Conservation (phyloP, 176 grass and related monocot genomes). For the Eremochloa ophiuroides region DNA sequence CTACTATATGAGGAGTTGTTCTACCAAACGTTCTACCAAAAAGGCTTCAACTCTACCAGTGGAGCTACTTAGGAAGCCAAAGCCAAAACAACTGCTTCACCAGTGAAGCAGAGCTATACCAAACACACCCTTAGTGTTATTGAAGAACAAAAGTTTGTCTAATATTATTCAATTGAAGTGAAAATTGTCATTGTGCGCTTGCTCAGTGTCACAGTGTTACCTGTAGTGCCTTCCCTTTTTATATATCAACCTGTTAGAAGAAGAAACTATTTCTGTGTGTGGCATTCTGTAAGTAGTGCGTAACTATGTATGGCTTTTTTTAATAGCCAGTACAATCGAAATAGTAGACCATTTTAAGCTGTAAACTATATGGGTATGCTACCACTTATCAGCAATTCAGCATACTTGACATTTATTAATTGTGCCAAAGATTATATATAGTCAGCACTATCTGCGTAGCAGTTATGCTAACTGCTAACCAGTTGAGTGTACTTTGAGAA, state of each 20-base stretch:
- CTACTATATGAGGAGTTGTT: no score
- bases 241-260: constrained; percentile 1
- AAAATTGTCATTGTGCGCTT: neutral
- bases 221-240: neutral
- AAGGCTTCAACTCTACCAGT: no score
- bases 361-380: neutral
- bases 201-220: neutral
- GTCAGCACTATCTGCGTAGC: neutral
- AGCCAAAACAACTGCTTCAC: no score
- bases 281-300: neutral
- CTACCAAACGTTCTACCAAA: no score
- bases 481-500: neutral
- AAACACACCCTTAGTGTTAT: no score
- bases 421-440: neutral
- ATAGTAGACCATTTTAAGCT: neutral
- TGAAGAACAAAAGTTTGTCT: no score
- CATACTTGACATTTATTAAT: constrained; percentile 2
- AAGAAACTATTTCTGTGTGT: neutral
- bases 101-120: no score
- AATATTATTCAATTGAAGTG: neutral
- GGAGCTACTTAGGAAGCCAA: no score
- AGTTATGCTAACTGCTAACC: neutral
- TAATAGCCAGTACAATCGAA: neutral
- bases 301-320: neutral
- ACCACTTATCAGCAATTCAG: neutral